phyloP scores from a whole-genome alignment of 345 rosid genomes.

The Barbarea vulgaris region DNA sequence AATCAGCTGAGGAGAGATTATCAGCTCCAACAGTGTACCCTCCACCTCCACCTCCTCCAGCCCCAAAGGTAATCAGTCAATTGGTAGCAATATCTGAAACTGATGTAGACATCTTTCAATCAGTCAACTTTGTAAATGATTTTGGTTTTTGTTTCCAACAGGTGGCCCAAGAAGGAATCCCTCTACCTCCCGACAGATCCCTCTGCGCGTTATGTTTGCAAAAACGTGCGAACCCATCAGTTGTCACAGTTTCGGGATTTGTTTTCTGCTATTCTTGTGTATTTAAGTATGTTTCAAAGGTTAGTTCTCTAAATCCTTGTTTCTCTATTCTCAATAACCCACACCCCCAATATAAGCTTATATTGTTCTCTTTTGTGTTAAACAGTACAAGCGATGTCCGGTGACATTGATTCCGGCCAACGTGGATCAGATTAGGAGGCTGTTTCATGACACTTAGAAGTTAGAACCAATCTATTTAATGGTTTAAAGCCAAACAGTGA shows the following conservation, averaged over 20 bases:
- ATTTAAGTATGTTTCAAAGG: slow-evolving; percentile 90
- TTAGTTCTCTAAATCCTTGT: slow-evolving; percentile 38
- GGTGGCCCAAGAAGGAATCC: slow-evolving; percentile 90
- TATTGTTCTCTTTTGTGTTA: background rate
- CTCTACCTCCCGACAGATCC: slow-evolving; percentile 70
- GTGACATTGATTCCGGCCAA: slow-evolving; percentile 76
- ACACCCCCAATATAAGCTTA: background rate
- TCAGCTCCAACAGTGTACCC: slow-evolving; percentile 97
- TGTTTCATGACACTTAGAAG: slow-evolving; percentile 83
- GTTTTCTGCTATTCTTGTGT: slow-evolving; percentile 96
- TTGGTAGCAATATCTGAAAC: slow-evolving; percentile 15
- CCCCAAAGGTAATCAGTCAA: slow-evolving; percentile 64
- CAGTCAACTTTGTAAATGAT: slow-evolving; percentile 1
- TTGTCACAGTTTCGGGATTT: slow-evolving; percentile 88
- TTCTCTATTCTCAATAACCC: background rate
- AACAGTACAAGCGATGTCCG: slow-evolving; percentile 93
- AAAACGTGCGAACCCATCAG: slow-evolving; percentile 95
- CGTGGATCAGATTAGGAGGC: slow-evolving; percentile 87
- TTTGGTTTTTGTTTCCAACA: slow-evolving; percentile 36
- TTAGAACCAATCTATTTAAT: slow-evolving; percentile 36
- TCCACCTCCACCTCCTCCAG: slow-evolving; percentile 97
- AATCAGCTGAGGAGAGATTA: slow-evolving; percentile 99
- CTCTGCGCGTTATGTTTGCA: slow-evolving; percentile 91
- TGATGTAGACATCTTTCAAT: background rate
- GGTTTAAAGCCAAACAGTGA: slow-evolving; percentile 21